Evolutionary conservation across 306 rosid genomes (phyloP).

Genomic region (Mimosa bimucronata): DNA sequence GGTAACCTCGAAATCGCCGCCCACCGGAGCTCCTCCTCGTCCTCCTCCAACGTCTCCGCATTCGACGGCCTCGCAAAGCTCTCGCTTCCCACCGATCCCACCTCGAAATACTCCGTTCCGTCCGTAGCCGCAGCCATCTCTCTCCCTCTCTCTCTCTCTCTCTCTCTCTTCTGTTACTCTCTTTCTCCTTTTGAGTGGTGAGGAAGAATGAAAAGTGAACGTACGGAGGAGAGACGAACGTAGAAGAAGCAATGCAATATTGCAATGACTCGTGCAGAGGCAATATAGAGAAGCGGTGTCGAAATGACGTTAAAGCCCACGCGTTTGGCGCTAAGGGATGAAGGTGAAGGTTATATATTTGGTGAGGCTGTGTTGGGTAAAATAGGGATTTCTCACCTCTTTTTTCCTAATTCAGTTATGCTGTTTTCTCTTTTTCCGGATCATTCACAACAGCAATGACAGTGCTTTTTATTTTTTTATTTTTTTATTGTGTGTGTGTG

Average conservation of each 20-base stretch:
- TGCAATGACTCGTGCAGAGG: no score
- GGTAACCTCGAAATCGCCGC: constrained; percentile 67
- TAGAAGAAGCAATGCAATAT: background rate
- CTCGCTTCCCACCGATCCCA: constrained; percentile 4
- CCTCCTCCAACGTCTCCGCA: constrained; percentile 66
- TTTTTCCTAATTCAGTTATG: background rate
- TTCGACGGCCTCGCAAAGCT: constrained; percentile 64
- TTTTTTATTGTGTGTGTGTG: no score
- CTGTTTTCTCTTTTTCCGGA: background rate
- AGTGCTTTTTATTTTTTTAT: no score
- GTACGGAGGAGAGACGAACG: background rate
- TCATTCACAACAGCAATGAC: background rate
- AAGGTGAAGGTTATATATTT: no score
- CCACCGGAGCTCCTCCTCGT: constrained; percentile 75
- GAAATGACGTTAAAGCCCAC: background rate
- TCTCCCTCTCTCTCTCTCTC: background rate
- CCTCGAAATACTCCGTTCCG: constrained; percentile 68
- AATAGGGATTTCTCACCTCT: background rate
- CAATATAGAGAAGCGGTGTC: background rate
- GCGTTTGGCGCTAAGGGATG: background rate
- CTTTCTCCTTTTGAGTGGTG: background rate
- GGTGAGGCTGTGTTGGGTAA: background rate
- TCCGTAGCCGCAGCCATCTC: constrained; percentile 68
- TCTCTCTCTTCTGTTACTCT: constrained; percentile 7
- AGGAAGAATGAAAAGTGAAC: background rate